These are phyloP conservation scores for Anthoceros angustus DNA, from an alignment of 225 moss, liverwort and hornwort genomes.

Conservation along the genomic window DNA sequence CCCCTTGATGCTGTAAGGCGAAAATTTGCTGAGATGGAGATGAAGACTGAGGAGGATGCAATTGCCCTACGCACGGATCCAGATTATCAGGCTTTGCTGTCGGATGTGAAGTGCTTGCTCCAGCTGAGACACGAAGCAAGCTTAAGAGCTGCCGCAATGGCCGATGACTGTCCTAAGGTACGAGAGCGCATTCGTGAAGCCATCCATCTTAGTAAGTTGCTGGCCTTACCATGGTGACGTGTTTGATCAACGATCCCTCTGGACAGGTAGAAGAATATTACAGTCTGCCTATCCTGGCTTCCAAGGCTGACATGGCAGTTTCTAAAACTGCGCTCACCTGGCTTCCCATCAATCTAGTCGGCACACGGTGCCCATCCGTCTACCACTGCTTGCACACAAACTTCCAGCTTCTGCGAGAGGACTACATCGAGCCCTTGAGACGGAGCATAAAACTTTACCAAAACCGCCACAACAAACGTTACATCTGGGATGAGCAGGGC, in stretches of 20 bases:
- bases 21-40: slow-evolving; percentile 9
- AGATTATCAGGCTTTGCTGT: not conserved
- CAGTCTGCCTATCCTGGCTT: slow-evolving; percentile 10
- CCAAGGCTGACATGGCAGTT: not conserved
- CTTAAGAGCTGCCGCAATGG: no score
- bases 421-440: slow-evolving; percentile 23
- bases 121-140: slow-evolving; percentile 6
- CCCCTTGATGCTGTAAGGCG: slow-evolving; percentile 19
- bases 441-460: slow-evolving; percentile 13
- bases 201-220: not conserved
- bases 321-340: not conserved
- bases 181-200: not conserved
- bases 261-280: slow-evolving; percentile 4
- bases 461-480: not conserved
- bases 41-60: not conserved
- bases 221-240: not conserved
- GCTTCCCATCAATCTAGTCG: slow-evolving; percentile 12
- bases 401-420: slow-evolving; percentile 27
- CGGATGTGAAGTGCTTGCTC: slow-evolving; percentile 13
- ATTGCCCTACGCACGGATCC: not conserved
- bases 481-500: slow-evolving; percentile 10
- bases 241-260: not conserved
- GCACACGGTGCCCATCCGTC: slow-evolving; percentile 7
- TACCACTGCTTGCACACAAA: slow-evolving; percentile 22
- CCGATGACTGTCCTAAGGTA: not conserved